phyloP scores from a whole-genome alignment of 352 stramenopile species.

The Pythium volutum region DNA sequence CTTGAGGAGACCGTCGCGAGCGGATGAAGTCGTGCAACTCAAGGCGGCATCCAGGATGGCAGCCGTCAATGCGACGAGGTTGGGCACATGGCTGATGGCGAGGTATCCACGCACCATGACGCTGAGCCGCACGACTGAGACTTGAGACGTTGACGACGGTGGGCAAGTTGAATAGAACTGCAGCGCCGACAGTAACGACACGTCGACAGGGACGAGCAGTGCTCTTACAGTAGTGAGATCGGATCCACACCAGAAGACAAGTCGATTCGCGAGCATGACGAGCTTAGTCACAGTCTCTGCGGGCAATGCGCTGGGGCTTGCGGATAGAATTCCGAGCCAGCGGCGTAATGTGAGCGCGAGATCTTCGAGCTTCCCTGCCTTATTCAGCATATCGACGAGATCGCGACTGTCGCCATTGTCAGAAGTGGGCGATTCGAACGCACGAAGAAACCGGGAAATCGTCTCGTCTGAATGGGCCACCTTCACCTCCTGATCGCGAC shows the following conservation, averaged over 20 bases:
- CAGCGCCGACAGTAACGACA: background rate
- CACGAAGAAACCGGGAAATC: conserved; percentile 9
- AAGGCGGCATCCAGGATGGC: conserved; percentile 9
- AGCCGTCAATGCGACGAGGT: conserved; percentile 16
- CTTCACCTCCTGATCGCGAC: background rate
- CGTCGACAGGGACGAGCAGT: conserved; percentile 10
- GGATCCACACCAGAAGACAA: conserved; percentile 2
- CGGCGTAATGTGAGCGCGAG: conserved; percentile 12
- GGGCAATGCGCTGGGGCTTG: background rate
- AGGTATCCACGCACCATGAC: conserved; percentile 24
- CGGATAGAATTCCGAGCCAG: conserved; percentile 16
- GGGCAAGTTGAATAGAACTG: conserved; percentile 2
- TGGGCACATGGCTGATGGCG: background rate
- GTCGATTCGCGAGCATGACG: conserved; percentile 15
- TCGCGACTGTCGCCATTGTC: background rate
- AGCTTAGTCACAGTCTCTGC: conserved; percentile 1
- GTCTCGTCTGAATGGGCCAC: conserved; percentile 15
- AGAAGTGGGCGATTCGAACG: background rate
- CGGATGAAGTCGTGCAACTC: background rate
- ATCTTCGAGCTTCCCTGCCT: conserved; percentile 18
- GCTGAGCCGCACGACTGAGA: conserved; percentile 24
- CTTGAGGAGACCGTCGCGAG: conserved; percentile 17
- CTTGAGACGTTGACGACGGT: background rate
- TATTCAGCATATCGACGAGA: conserved; percentile 1
- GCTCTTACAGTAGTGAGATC: background rate